Percentiles rank a stretch among this genome's conserved stretches.
Conservation (phyloP, 257 asterid species). For the Jacaranda mimosifolia region DNA sequence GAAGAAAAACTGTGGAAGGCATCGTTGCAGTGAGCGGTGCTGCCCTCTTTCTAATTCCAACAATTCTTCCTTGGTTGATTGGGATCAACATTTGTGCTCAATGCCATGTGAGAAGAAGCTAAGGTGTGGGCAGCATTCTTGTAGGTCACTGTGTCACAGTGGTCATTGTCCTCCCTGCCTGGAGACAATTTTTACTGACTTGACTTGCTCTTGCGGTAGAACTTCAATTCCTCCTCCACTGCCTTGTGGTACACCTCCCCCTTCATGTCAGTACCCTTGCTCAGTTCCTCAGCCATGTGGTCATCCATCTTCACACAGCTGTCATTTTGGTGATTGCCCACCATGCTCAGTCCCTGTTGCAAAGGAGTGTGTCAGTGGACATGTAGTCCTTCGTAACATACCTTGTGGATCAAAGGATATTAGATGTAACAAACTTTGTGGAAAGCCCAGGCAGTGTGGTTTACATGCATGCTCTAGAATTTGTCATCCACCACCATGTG, state of each 20-base stretch:
- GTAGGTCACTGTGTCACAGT: slow-evolving; percentile 90
- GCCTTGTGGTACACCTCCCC: slow-evolving; percentile 93
- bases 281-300: slow-evolving; percentile 95
- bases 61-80: slow-evolving; percentile 50
- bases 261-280: slow-evolving; percentile 93
- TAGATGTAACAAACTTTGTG: slow-evolving; percentile 90
- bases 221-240: slow-evolving; percentile 96
- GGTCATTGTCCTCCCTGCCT: slow-evolving; percentile 99
- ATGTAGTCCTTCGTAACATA: slow-evolving; percentile 81
- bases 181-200: slow-evolving; percentile 84
- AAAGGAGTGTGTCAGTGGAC: slow-evolving; percentile 94
- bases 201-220: slow-evolving; percentile 94
- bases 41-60: slow-evolving; percentile 79
- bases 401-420: slow-evolving; percentile 97
- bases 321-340: slow-evolving; percentile 96
- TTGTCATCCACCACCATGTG: slow-evolving; percentile 90
- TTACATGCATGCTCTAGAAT: slow-evolving; percentile 91
- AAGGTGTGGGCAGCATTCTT: slow-evolving; percentile 96
- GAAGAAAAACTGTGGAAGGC: slow-evolving; percentile 97
- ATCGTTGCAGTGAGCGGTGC: slow-evolving; percentile 93
- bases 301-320: slow-evolving; percentile 93
- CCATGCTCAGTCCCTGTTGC: slow-evolving; percentile 91
- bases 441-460: slow-evolving; percentile 97
- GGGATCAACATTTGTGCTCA: slow-evolving; percentile 90
- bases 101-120: slow-evolving; percentile 98